phyloP scores from a whole-genome alignment of 2,329 filamentous ascomycete species.

The Capronia epimyces region DNA sequence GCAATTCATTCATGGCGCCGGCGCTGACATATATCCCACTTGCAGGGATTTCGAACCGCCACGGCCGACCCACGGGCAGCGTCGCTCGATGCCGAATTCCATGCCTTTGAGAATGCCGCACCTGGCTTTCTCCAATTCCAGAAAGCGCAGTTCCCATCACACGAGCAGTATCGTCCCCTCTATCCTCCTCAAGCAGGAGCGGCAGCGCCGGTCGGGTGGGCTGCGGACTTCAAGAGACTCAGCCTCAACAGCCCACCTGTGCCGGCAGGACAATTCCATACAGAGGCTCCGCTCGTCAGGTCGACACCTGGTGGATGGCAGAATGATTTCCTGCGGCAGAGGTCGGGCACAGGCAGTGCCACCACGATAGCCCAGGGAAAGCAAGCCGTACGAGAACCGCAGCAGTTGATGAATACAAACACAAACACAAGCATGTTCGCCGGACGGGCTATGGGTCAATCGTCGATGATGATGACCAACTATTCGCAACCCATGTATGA shows the following conservation, averaged over 20 bases:
- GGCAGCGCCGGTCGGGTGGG: slow-evolving; percentile 36
- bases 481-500: slow-evolving; percentile 23
- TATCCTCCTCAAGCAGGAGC: slow-evolving; percentile 28
- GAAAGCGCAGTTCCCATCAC: slow-evolving; percentile 24
- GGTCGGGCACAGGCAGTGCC: slow-evolving; percentile 29
- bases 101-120: slow-evolving; percentile 59
- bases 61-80: slow-evolving; percentile 52
- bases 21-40: not conserved
- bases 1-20: no score
- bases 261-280: slow-evolving; percentile 45
- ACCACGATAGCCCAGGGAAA: slow-evolving; percentile 26
- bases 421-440: slow-evolving; percentile 2
- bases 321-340: slow-evolving; percentile 52
- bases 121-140: slow-evolving; percentile 31
- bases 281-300: slow-evolving; percentile 34
- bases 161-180: slow-evolving; percentile 8
- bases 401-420: slow-evolving; percentile 27
- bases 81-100: slow-evolving; percentile 60
- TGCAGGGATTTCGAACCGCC: slow-evolving; percentile 58
- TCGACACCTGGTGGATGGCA: slow-evolving; percentile 50
- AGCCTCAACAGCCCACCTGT: slow-evolving; percentile 43
- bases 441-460: no score
- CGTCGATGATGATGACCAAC: slow-evolving; percentile 4
- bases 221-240: slow-evolving; percentile 45
- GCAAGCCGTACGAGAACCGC: slow-evolving; percentile 11